Evolutionary conservation across 1,284 basidiomycete genomes (phyloP).

Genomic region (Cryptococcus sp.): DNA sequence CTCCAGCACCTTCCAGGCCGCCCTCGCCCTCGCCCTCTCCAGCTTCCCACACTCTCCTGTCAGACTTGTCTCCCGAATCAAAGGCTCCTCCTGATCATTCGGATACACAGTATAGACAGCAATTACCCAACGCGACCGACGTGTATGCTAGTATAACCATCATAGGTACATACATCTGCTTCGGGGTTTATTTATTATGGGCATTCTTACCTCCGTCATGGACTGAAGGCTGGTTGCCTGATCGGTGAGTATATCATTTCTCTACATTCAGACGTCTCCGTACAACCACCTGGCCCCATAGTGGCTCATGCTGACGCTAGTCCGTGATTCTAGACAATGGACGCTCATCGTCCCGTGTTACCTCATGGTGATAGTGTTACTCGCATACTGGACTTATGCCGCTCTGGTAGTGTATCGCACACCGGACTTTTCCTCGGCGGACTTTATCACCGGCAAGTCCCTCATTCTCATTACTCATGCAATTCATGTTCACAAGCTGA

Average conservation of each 20-base stretch:
- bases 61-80: neutral
- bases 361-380: constrained; percentile 68
- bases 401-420: constrained; percentile 70
- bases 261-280: neutral
- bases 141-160: constrained; percentile 86
- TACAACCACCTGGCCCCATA: neutral
- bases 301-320: neutral
- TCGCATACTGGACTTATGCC: constrained; percentile 76
- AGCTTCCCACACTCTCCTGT: neutral
- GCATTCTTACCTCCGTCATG: constrained; percentile 64
- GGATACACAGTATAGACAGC: neutral
- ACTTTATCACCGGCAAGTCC: constrained; percentile 64
- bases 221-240: constrained; percentile 73
- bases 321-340: constrained; percentile 67
- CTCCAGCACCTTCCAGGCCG: neutral
- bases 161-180: constrained; percentile 72
- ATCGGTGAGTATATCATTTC: constrained; percentile 60
- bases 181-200: constrained; percentile 70
- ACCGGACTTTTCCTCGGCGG: constrained; percentile 67
- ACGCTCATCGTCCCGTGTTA: constrained; percentile 79
- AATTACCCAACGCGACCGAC: constrained; percentile 56
- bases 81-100: neutral
- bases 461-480: neutral
- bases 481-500: too few species aligned
- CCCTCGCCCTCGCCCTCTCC: neutral